Percentiles rank a stretch among this genome's conserved stretches.
phyloP scores from a whole-genome alignment of 1,284 basidiomycete genomes.

The Ustilago hordei region DNA sequence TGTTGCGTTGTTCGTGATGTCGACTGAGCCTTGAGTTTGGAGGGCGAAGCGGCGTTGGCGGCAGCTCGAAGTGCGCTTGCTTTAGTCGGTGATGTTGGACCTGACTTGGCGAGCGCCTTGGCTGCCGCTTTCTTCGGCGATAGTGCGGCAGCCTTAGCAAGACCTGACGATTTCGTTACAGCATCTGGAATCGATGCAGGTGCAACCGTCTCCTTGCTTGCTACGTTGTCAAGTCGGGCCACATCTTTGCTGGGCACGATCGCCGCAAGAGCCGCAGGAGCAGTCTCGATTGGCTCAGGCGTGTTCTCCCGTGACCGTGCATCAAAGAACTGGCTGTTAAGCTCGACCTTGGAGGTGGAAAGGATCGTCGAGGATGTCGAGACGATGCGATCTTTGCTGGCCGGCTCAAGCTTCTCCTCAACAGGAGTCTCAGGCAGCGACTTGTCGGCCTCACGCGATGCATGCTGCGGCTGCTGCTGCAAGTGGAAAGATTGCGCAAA shows the following conservation, averaged over 20 bases:
- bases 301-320: slow-evolving; percentile 38
- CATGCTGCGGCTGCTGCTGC: slow-evolving; percentile 15
- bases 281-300: slow-evolving; percentile 19
- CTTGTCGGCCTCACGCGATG: slow-evolving; percentile 26
- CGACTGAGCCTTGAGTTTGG: slow-evolving; percentile 32
- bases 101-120: slow-evolving; percentile 40
- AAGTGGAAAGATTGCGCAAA: slow-evolving; percentile 26
- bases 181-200: slow-evolving; percentile 6
- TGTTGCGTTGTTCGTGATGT: slow-evolving; percentile 23
- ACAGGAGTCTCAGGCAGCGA: slow-evolving; percentile 30
- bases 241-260: slow-evolving; percentile 3
- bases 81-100: slow-evolving; percentile 44
- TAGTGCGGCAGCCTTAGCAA: slow-evolving; percentile 29
- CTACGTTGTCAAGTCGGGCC: background rate
- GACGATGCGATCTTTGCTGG: slow-evolving; percentile 17
- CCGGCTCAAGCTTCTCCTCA: slow-evolving; percentile 20
- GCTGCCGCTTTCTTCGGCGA: slow-evolving; percentile 50
- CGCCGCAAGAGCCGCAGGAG: slow-evolving; percentile 1
- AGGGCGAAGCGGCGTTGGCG: slow-evolving; percentile 34
- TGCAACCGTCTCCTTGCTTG: slow-evolving; percentile 11
- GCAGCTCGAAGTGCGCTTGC: slow-evolving; percentile 41
- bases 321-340: slow-evolving; percentile 46
- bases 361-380: slow-evolving; percentile 28
- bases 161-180: slow-evolving; percentile 13
- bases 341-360: slow-evolving; percentile 23